These are phyloP conservation scores for Mycocentrospora acerina DNA, from an alignment of 2,329 filamentous ascomycete genomes.

Conservation along the genomic window DNA sequence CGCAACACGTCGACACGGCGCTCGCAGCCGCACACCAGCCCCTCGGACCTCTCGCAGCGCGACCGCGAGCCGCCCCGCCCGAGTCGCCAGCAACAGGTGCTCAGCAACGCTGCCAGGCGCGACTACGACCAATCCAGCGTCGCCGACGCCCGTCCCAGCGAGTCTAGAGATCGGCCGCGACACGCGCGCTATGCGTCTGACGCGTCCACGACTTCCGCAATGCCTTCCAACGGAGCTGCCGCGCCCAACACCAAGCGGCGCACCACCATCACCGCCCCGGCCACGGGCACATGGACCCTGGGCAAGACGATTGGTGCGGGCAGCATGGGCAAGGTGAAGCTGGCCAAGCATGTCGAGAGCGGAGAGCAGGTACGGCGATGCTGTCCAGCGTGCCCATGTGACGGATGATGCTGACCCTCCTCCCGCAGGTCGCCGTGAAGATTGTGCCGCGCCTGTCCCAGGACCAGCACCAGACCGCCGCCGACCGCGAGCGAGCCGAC, in stretches of 20 bases:
- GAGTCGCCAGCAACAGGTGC: constrained; percentile 46
- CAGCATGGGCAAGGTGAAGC: constrained; percentile 98
- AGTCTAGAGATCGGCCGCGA: constrained; percentile 59
- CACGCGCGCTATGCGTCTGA: constrained; percentile 51
- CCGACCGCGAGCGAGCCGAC: constrained; percentile 84
- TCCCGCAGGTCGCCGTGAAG: constrained; percentile 82
- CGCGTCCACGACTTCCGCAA: constrained; percentile 40
- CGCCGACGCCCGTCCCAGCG: constrained; percentile 63
- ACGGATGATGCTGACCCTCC: constrained; percentile 7
- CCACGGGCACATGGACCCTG: constrained; percentile 83
- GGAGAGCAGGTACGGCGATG: constrained; percentile 74
- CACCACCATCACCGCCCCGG: constrained; percentile 86
- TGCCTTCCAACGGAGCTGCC: constrained; percentile 41
- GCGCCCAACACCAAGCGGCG: constrained; percentile 49
- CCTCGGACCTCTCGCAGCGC: constrained; percentile 41
- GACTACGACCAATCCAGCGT: constrained; percentile 74
- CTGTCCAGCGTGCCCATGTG: neutral
- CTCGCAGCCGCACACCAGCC: constrained; percentile 21
- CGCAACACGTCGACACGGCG: constrained; percentile 36
- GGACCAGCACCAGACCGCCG: constrained; percentile 73
- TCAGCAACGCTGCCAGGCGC: constrained; percentile 60
- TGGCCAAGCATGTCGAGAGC: constrained; percentile 86
- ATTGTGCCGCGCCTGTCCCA: constrained; percentile 90
- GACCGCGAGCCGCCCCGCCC: constrained; percentile 31
- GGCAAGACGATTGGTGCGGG: constrained; percentile 97